Evolutionary conservation across 495 filamentous ascomycete genomes (phyloP).

Genomic region (Evernia prunastri): DNA sequence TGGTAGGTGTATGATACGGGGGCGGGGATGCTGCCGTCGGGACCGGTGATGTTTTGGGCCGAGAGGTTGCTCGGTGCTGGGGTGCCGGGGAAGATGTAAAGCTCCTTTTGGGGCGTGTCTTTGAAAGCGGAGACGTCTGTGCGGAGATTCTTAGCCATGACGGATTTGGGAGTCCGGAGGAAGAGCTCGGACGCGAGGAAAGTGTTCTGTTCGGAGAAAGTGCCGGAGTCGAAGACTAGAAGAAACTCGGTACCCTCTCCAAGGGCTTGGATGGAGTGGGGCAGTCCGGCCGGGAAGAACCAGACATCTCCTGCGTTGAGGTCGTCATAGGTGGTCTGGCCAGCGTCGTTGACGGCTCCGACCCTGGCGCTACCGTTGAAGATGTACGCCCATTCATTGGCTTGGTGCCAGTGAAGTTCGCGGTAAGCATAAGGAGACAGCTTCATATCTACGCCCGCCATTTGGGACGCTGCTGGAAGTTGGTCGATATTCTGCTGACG

Average conservation of each 20-base stretch:
- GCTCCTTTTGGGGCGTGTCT: constrained; percentile 50
- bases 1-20: constrained; percentile 57
- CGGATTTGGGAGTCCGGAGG: constrained; percentile 50
- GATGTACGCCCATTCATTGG: constrained; percentile 59
- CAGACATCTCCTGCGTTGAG: constrained; percentile 61
- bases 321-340: constrained; percentile 60
- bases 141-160: constrained; percentile 58
- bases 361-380: constrained; percentile 59
- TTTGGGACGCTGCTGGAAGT: constrained; percentile 56
- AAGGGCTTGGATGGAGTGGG: constrained; percentile 62
- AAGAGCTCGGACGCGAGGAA: constrained; percentile 63
- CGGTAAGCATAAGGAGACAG: constrained; percentile 59
- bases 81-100: constrained; percentile 67
- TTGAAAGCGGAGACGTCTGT: constrained; percentile 49
- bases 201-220: constrained; percentile 63
- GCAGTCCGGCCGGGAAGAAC: constrained; percentile 63
- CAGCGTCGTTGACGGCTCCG: constrained; percentile 55
- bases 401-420: constrained; percentile 69
- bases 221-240: constrained; percentile 61
- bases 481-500: constrained; percentile 59
- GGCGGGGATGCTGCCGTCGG: constrained; percentile 50
- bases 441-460: constrained; percentile 77
- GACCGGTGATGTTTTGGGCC: constrained; percentile 55
- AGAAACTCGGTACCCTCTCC: constrained; percentile 62
- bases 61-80: constrained; percentile 53